A percentile compares a stretch with the other conserved stretches of the same genome.
Evolutionary conservation across 192 early-diverging fungal genomes (phyloP).

Genomic region (Linderina pennispora): DNA sequence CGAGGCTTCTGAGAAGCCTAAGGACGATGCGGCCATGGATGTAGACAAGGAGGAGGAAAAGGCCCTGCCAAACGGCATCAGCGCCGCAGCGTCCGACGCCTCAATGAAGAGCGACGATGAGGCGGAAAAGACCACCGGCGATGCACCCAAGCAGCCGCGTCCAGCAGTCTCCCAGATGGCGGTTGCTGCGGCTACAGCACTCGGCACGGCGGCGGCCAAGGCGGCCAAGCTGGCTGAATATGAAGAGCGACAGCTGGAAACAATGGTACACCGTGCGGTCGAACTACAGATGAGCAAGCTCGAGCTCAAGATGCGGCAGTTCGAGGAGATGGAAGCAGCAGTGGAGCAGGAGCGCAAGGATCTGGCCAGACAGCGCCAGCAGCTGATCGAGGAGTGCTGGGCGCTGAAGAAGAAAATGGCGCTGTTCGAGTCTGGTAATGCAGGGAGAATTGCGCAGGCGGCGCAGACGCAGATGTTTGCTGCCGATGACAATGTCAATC

Average conservation of each 20-base stretch:
- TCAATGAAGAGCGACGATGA: no score
- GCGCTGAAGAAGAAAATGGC: slow-evolving; percentile 44
- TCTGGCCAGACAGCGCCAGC: slow-evolving; percentile 52
- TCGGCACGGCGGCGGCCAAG: slow-evolving; percentile 91
- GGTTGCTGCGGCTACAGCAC: slow-evolving; percentile 75
- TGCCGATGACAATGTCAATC: slow-evolving; percentile 29
- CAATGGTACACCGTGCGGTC: slow-evolving; percentile 72
- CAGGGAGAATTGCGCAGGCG: slow-evolving; percentile 13
- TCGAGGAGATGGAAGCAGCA: slow-evolving; percentile 84
- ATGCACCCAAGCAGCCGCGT: slow-evolving; percentile 4
- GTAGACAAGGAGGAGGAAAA: no score
- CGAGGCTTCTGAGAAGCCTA: no score
- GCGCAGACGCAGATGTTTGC: slow-evolving; percentile 15
- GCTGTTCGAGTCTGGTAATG: slow-evolving; percentile 34
- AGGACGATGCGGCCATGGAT: not conserved
- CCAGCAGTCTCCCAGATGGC: slow-evolving; percentile 53
- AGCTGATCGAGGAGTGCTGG: slow-evolving; percentile 45
- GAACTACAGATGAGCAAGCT: slow-evolving; percentile 86
- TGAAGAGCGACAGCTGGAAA: slow-evolving; percentile 83
- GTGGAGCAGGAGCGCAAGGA: slow-evolving; percentile 85
- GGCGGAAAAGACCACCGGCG: slow-evolving; percentile 5
- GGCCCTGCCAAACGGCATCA: not conserved
- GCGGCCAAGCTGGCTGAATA: slow-evolving; percentile 71
- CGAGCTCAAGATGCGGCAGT: slow-evolving; percentile 88
- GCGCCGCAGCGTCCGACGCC: not conserved